These are phyloP conservation scores for Ophiocordyceps camponoti-saundersi DNA, from an alignment of 2,329 filamentous ascomycete genomes.

Conservation along the genomic window DNA sequence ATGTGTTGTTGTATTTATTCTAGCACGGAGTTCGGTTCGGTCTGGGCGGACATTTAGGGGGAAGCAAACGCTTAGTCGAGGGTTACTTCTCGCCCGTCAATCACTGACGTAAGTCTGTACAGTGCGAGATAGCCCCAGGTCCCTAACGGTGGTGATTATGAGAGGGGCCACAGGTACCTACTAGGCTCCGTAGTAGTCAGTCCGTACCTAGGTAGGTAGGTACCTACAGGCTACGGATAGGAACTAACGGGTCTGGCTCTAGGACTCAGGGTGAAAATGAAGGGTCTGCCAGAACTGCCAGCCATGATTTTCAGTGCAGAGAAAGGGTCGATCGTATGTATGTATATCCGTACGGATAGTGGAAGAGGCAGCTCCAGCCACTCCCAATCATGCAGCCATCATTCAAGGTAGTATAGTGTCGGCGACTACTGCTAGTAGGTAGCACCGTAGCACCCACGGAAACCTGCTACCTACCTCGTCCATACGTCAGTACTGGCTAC, in stretches of 20 bases:
- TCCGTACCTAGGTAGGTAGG: neutral
- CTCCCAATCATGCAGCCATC: neutral
- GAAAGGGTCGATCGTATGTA: neutral
- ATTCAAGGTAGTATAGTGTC: too few species aligned
- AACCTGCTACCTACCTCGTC: too few species aligned
- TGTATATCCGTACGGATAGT: neutral
- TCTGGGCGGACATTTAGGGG: neutral
- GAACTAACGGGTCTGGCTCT: neutral
- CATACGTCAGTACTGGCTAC: too few species aligned
- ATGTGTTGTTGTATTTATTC: neutral
- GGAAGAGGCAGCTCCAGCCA: neutral
- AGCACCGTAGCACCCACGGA: too few species aligned
- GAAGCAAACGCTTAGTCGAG: neutral
- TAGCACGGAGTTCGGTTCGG: conserved; percentile 3
- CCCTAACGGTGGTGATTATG: neutral
- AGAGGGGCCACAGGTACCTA: neutral
- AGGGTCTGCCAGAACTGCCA: too few species aligned
- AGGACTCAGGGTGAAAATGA: too few species aligned
- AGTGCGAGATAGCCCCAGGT: neutral
- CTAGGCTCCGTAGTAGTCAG: neutral
- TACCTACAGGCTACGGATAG: neutral
- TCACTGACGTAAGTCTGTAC: neutral
- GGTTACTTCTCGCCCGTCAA: too few species aligned
- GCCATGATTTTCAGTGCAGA: too few species aligned
- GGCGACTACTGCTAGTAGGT: too few species aligned